Base-by-base conservation (phyloP, 306 rosid species). In the Dryas drummondii region DNA sequence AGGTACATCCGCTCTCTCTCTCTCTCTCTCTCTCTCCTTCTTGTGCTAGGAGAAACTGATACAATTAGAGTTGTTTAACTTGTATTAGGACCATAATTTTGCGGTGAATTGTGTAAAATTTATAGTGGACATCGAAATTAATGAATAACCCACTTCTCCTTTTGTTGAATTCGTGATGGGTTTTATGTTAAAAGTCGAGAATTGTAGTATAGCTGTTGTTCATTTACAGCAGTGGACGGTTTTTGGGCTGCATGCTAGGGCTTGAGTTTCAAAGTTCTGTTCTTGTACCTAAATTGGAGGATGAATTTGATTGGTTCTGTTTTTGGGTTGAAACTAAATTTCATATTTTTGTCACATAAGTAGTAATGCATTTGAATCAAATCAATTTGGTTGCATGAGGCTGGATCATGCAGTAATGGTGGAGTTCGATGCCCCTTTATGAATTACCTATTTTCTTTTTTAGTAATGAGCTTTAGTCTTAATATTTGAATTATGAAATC, bases 1-100 rank as follows among this genome's bases (percentile, higher is more conserved):
- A 84, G 92, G 92, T 88, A 82, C 71, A 77, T 66, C 58, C 48
- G 8, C 69, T 63, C 19, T 68, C 54, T 65, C 71, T 67, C 56
- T 54, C 13, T 42, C 22, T 58, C n/a, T 17, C 4, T 22, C 22
- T 22, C 22, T 22, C 22, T 22, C 22, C 22, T 22, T 22, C 22
- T 22, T 41, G 32, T 14, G 22, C 16, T 70, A 6, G 75, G 51
- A 7, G 9, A 55, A 50, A 7, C 57, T 61, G 13, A 41, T 54
- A 0, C 46, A 46, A 75, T 47, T 45, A 7, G 66, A 79, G 80
- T 78, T 45, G 13, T 62, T 45, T 37, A 56, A n/a, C 22, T 48
- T 61, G 13, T 66, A 12, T 8, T 37, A 56, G 42, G 73, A n/a
- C 56, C 50, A 53, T 73, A 45, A 60, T 70, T 14, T 49, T 63